These are phyloP conservation scores for Trametes punicea DNA, from an alignment of 768 basidiomycete species.

Conservation along the genomic window DNA sequence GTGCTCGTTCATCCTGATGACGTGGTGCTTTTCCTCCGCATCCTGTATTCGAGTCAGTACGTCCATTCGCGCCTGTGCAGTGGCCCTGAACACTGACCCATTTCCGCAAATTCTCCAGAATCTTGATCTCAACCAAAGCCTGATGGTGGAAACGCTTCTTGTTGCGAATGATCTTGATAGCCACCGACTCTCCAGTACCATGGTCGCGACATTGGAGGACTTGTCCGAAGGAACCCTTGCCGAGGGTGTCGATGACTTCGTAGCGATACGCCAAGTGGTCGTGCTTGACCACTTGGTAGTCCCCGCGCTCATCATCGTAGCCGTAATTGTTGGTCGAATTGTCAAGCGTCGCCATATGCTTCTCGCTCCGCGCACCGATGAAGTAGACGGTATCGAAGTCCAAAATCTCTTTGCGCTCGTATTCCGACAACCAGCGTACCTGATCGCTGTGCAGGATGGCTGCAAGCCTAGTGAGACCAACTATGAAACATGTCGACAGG, in stretches of 20 bases:
- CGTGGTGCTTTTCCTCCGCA: slow-evolving; percentile 92
- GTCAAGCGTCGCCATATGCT: slow-evolving; percentile 76
- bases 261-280: slow-evolving; percentile 99
- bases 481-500: neutral
- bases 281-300: slow-evolving; percentile 84
- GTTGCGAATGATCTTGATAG: slow-evolving; percentile 98
- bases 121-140: slow-evolving; percentile 98
- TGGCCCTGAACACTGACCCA: slow-evolving; percentile 65
- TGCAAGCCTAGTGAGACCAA: slow-evolving; percentile 30
- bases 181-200: slow-evolving; percentile 91
- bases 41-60: slow-evolving; percentile 53
- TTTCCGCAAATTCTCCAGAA: slow-evolving; percentile 92
- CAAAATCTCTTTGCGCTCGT: slow-evolving; percentile 87
- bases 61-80: neutral
- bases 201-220: slow-evolving; percentile 95
- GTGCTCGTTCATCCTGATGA: slow-evolving; percentile 97
- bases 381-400: slow-evolving; percentile 85
- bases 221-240: slow-evolving; percentile 98
- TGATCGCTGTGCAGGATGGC: slow-evolving; percentile 65
- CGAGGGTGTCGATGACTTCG: slow-evolving; percentile 86
- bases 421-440: slow-evolving; percentile 74
- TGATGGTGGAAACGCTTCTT: slow-evolving; percentile 99
- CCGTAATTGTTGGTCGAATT: slow-evolving; percentile 83
- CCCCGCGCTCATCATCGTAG: slow-evolving; percentile 97
- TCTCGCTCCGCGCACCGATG: slow-evolving; percentile 74